A percentile compares a stretch with the other conserved stretches of the same genome.
Evolutionary conservation across 371 early-diverging fungal species (phyloP).

Genomic region (Mucor piriformis): DNA sequence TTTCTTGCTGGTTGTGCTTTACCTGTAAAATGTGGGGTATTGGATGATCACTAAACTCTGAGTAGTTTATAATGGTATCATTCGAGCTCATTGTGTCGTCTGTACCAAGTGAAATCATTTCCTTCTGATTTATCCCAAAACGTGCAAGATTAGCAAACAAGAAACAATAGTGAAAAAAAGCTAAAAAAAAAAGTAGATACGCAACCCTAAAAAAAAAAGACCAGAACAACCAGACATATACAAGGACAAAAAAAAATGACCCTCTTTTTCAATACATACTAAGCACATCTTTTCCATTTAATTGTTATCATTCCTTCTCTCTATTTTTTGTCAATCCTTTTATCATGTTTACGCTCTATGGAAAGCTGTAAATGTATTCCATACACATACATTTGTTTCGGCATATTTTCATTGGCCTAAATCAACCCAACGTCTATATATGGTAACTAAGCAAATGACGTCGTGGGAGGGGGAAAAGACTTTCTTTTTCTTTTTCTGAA

Average conservation of each 20-base stretch:
- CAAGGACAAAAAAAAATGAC: background rate
- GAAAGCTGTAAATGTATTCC: no score
- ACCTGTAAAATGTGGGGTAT: conserved; percentile 39
- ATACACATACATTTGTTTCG: no score
- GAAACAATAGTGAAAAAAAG: conserved; percentile 1
- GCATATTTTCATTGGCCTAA: conserved; percentile 2
- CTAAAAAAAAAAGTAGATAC: conserved; percentile 1
- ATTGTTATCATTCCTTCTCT: no score
- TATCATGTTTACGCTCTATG: no score
- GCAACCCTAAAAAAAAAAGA: conserved; percentile 2
- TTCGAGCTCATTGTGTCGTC: conserved; percentile 20
- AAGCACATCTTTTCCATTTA: no score
- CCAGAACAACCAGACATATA: conserved; percentile 4
- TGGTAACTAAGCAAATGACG: background rate
- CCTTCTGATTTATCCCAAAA: background rate
- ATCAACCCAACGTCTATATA: background rate
- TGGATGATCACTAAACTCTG: conserved; percentile 31
- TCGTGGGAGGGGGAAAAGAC: background rate
- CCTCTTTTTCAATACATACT: no score
- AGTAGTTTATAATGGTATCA: conserved; percentile 31
- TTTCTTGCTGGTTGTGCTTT: conserved; percentile 1
- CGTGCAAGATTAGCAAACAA: background rate
- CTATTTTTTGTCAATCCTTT: no score
- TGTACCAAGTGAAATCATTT: conserved; percentile 25
- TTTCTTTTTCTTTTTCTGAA: background rate